A percentile compares a stretch with the other conserved stretches of the same genome.
Conservation (phyloP, 148 eudicot species). For the Rhododendron molle region DNA sequence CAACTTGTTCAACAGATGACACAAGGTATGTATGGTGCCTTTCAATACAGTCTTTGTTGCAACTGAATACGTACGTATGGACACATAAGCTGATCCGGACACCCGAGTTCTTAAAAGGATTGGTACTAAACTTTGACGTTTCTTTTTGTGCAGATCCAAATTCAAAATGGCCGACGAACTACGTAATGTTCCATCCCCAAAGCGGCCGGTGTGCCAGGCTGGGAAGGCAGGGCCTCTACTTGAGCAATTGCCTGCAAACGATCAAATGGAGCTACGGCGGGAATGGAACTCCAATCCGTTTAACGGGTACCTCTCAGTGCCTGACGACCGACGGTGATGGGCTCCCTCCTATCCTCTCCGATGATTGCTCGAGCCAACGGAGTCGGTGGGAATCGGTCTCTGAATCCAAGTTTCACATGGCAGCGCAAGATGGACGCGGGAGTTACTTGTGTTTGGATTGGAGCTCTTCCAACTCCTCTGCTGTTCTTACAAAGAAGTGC, state of each 20-base stretch:
- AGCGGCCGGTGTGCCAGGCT: slow-evolving; percentile 30
- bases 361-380: slow-evolving; percentile 18
- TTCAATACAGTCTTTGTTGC: not conserved
- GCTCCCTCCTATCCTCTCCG: slow-evolving; percentile 5
- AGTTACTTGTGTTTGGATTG: slow-evolving; percentile 32
- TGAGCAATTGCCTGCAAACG: slow-evolving; percentile 13
- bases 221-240: not conserved
- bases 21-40: slow-evolving; percentile 21
- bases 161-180: not conserved
- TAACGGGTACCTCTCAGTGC: slow-evolving; percentile 15
- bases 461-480: slow-evolving; percentile 11
- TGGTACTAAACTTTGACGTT: not conserved
- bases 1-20: slow-evolving; percentile 14
- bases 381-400: slow-evolving; percentile 27
- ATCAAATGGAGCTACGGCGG: slow-evolving; percentile 20
- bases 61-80: too few species aligned
- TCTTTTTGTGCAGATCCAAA: slow-evolving; percentile 12
- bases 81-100: too few species aligned
- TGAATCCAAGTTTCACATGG: slow-evolving; percentile 26
- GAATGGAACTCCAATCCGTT: slow-evolving; percentile 16
- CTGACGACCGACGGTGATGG: slow-evolving; percentile 18
- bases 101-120: too few species aligned
- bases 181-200: slow-evolving; percentile 32
- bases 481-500: slow-evolving; percentile 26
- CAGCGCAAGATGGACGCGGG: slow-evolving; percentile 19